Evolutionary conservation across 2,329 filamentous ascomycete genomes (phyloP).

Genomic region (Sporothrix phasma): DNA sequence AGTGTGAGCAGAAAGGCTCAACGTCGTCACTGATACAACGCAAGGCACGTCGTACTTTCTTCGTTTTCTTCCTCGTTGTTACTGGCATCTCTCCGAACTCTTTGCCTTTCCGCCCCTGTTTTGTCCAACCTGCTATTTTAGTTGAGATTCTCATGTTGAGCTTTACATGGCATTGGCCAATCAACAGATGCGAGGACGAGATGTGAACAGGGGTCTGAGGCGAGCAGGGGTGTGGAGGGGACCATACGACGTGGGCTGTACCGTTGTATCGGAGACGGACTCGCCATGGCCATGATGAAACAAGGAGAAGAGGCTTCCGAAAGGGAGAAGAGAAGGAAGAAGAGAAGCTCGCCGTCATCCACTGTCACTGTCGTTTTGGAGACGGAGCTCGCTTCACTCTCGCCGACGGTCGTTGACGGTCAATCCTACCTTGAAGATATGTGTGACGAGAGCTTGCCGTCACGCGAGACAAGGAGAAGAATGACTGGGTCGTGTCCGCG

Average conservation of each 20-base stretch:
- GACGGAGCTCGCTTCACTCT: background rate
- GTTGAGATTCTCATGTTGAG: background rate
- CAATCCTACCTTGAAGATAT: too few species aligned
- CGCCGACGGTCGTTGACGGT: background rate
- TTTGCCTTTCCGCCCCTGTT: background rate
- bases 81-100: background rate
- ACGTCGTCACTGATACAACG: background rate
- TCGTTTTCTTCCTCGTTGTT: background rate
- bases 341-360: background rate
- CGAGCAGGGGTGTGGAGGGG: background rate
- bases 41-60: background rate
- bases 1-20: background rate
- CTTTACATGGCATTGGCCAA: background rate
- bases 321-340: background rate
- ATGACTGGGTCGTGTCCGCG: too few species aligned
- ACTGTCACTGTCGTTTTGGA: background rate
- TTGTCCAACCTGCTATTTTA: background rate
- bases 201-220: background rate
- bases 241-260: conserved; percentile 1
- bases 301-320: background rate
- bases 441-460: too few species aligned
- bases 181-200: background rate
- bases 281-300: background rate
- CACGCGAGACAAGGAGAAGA: too few species aligned
- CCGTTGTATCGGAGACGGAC: conserved; percentile 3